Conservation (phyloP, 805 yeast genomes). For the Zygosaccharomyces rouxii region DNA sequence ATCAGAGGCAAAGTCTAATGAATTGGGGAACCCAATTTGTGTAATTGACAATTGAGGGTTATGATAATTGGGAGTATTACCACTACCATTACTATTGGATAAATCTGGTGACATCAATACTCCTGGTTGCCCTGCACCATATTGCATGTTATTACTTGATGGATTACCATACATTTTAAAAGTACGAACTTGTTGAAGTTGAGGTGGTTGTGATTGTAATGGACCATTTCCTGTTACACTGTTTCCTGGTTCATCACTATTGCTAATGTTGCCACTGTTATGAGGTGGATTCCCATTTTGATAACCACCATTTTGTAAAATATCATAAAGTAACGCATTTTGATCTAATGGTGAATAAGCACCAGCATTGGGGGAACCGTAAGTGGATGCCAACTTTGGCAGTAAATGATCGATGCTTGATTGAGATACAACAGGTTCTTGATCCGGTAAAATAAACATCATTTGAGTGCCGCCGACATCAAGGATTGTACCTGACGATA, state of each 20-base stretch:
- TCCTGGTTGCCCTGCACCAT: slow-evolving; percentile 6
- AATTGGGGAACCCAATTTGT: slow-evolving; percentile 24
- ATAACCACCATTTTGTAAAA: slow-evolving; percentile 20
- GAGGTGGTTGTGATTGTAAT: slow-evolving; percentile 13
- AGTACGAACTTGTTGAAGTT: slow-evolving; percentile 28
- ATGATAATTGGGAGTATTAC: not conserved
- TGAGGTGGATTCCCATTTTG: slow-evolving; percentile 8
- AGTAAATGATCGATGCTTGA: slow-evolving; percentile 34
- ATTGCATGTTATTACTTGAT: slow-evolving; percentile 4
- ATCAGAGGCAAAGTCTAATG: slow-evolving; percentile 41
- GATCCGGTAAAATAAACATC: slow-evolving; percentile 97
- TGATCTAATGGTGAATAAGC: slow-evolving; percentile 21
- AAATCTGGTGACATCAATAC: slow-evolving; percentile 7
- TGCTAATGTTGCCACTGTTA: not conserved
- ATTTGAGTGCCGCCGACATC: slow-evolving; percentile 97
- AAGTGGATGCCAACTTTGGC: slow-evolving; percentile 27
- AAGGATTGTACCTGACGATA: slow-evolving; percentile 82
- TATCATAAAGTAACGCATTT: slow-evolving; percentile 23
- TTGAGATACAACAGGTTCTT: slow-evolving; percentile 61
- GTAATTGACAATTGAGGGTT: slow-evolving; percentile 4
- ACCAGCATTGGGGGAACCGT: slow-evolving; percentile 20
- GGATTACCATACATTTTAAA: slow-evolving; percentile 33
- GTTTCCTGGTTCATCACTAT: not conserved
- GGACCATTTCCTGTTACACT: slow-evolving; percentile 4
- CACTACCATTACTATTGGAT: slow-evolving; percentile 3